A percentile compares a stretch with the other conserved stretches of the same genome.
Conservation (phyloP, 208 protist genomes). For the Leishmania mexicana region DNA sequence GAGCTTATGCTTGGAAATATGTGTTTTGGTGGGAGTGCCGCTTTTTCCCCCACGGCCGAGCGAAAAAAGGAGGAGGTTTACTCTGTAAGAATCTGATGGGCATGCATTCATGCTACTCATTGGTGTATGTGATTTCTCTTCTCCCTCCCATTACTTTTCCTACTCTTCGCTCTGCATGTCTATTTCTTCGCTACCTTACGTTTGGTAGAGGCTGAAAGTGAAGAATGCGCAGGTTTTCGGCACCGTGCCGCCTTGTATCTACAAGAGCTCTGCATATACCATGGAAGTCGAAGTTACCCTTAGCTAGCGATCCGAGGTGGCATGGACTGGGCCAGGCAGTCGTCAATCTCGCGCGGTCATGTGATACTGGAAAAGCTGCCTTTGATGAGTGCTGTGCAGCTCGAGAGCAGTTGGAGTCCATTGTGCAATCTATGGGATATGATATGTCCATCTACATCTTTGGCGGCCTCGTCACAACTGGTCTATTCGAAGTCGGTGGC, state of each 20-base stretch:
- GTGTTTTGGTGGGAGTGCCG: not conserved
- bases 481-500: conserved; percentile 82
- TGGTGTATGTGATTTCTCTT: not conserved
- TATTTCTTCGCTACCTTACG: not conserved
- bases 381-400: conserved; percentile 85
- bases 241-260: not conserved
- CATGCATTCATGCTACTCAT: not conserved
- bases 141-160: not conserved
- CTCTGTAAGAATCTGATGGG: not conserved
- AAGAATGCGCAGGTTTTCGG: conserved; percentile 29
- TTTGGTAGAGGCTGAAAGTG: not conserved
- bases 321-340: conserved; percentile 59
- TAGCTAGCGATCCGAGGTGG: conserved; percentile 42
- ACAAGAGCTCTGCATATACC: conserved; percentile 38
- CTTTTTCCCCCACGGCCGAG: not conserved
- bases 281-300: conserved; percentile 63
- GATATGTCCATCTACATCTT: conserved; percentile 90
- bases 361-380: conserved; percentile 78
- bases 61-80: not conserved
- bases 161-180: not conserved
- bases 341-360: conserved; percentile 53
- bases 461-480: conserved; percentile 80
- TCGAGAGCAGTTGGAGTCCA: conserved; percentile 76
- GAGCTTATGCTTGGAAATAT: not conserved
- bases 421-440: conserved; percentile 82